These are phyloP conservation scores for Ensete glaucum DNA, from an alignment of 176 grass and related monocot species.

Conservation along the genomic window DNA sequence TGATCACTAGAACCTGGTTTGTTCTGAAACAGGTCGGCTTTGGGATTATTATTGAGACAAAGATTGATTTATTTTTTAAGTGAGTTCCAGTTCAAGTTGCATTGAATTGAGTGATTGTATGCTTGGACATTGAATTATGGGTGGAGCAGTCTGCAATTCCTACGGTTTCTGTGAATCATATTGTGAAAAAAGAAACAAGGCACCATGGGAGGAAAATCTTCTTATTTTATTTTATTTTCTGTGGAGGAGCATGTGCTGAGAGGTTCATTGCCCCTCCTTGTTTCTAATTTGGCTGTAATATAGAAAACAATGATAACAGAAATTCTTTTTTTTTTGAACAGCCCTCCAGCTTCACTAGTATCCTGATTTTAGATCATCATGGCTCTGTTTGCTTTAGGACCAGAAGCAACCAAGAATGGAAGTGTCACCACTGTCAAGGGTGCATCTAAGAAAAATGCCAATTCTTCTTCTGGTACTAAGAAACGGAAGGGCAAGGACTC, in stretches of 20 bases:
- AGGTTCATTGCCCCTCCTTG: not conserved
- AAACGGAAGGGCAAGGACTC: conserved; percentile 61
- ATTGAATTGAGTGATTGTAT: not conserved
- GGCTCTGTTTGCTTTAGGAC: conserved; percentile 15
- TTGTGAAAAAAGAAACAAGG: not conserved
- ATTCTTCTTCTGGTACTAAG: conserved; percentile 38
- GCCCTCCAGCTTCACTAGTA: not conserved
- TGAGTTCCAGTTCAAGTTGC: not conserved
- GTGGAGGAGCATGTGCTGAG: not conserved
- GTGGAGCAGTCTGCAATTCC: not conserved
- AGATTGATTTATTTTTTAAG: too few species aligned
- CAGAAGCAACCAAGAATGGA: conserved; percentile 31
- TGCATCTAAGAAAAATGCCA: conserved; percentile 30
- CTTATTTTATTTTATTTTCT: not conserved
- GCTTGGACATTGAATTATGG: not conserved
- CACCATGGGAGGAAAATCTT: not conserved
- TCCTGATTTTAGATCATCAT: not conserved
- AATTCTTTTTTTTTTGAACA: too few species aligned
- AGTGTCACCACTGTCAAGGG: conserved; percentile 34
- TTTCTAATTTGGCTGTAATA: not conserved
- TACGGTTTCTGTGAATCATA: not conserved
- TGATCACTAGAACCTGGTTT: too few species aligned
- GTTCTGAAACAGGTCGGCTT: too few species aligned
- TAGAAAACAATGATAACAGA: not conserved
- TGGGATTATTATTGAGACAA: too few species aligned